phyloP scores from a whole-genome alignment of 306 rosid genomes.

The Cucurbita ficifolia region DNA sequence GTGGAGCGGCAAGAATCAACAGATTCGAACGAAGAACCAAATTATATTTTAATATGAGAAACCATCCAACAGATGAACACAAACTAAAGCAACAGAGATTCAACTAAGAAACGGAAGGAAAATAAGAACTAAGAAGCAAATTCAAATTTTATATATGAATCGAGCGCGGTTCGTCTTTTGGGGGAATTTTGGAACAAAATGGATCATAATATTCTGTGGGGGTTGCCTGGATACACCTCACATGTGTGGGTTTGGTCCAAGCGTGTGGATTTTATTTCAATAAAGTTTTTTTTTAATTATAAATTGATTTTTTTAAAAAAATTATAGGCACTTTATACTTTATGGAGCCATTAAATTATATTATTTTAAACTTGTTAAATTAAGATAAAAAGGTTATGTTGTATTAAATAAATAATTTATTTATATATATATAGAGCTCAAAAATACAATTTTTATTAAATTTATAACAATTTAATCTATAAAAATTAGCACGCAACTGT shows the following conservation, averaged over 20 bases:
- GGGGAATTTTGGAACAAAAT: too few species aligned
- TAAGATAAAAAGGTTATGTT: too few species aligned
- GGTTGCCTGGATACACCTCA: slow-evolving; percentile 33
- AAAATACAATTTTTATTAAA: too few species aligned
- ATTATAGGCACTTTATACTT: too few species aligned
- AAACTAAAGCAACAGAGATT: not conserved
- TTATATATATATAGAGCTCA: too few species aligned
- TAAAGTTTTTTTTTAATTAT: not conserved
- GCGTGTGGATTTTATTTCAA: not conserved
- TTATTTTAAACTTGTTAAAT: too few species aligned
- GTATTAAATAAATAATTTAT: too few species aligned
- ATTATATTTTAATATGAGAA: not conserved
- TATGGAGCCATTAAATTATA: too few species aligned
- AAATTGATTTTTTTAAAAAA: too few species aligned
- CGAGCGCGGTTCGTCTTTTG: too few species aligned
- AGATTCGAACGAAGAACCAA: not conserved
- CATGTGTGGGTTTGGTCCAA: slow-evolving; percentile 19
- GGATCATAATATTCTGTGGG: not conserved
- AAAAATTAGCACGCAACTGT: too few species aligned
- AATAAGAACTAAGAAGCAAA: not conserved
- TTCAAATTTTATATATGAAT: not conserved
- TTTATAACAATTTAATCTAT: too few species aligned
- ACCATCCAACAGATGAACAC: not conserved
- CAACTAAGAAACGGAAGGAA: not conserved
- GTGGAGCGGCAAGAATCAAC: slow-evolving; percentile 3